phyloP scores from a whole-genome alignment of 441 rosid genomes.

The Brassica hybrid region DNA sequence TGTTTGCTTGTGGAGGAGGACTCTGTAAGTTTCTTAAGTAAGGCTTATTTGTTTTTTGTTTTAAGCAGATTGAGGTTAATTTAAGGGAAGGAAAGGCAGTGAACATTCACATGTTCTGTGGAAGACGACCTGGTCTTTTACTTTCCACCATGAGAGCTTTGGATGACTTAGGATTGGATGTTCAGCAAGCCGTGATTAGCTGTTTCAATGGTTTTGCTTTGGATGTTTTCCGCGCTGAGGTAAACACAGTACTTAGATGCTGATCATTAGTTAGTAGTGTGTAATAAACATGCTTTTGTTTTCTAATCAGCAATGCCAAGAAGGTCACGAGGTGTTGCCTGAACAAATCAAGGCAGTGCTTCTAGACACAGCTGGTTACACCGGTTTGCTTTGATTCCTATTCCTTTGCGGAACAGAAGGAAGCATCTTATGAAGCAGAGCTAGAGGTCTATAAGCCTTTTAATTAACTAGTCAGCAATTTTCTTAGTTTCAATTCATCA shows the following conservation, averaged over 20 bases:
- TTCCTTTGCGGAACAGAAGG: constrained; percentile 5
- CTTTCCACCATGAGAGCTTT: constrained; percentile 67
- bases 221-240: constrained; percentile 75
- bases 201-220: constrained; percentile 64
- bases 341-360: constrained; percentile 80
- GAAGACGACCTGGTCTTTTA: constrained; percentile 60
- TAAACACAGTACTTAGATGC: constrained; percentile 29
- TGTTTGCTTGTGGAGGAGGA: not conserved
- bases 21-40: not conserved
- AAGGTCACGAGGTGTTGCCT: constrained; percentile 57
- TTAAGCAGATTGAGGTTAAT: constrained; percentile 60
- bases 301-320: constrained; percentile 59
- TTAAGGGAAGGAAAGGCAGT: constrained; percentile 65
- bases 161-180: constrained; percentile 67
- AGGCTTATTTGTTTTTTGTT: not conserved
- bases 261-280: constrained; percentile 1
- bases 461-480: constrained; percentile 5
- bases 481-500: constrained; percentile 22
- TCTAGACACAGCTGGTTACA: constrained; percentile 72
- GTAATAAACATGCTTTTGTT: constrained; percentile 11
- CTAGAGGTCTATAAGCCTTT: not conserved
- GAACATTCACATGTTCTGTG: constrained; percentile 81
- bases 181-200: constrained; percentile 68
- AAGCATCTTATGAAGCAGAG: constrained; percentile 23
- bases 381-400: constrained; percentile 48